Conservation (phyloP, 257 asterid species). For the Scutellaria baicalensis region DNA sequence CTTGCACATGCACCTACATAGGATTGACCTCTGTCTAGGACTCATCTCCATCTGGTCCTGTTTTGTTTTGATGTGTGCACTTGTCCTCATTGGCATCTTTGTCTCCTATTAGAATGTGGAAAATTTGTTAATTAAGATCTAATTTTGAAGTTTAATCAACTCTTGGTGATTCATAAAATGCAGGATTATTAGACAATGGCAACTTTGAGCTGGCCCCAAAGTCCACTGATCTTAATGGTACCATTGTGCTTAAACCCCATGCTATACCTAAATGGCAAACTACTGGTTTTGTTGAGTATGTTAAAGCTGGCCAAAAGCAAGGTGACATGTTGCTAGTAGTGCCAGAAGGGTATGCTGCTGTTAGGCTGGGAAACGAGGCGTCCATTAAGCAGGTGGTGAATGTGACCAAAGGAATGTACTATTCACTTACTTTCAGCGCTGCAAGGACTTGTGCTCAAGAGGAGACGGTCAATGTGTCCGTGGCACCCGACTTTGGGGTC, state of each 20-base stretch:
- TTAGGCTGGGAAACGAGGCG: slow-evolving; percentile 91
- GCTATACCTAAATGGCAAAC: slow-evolving; percentile 75
- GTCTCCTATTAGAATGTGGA: too few relatives aligned
- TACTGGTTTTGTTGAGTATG: slow-evolving; percentile 89
- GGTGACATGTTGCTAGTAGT: slow-evolving; percentile 93
- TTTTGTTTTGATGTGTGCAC: slow-evolving; percentile 5
- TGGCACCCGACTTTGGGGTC: slow-evolving; percentile 73
- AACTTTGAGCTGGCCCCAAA: slow-evolving; percentile 72
- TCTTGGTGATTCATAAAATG: neutral
- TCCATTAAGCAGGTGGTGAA: slow-evolving; percentile 59
- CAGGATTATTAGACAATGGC: slow-evolving; percentile 78
- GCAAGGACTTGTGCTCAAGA: slow-evolving; percentile 96
- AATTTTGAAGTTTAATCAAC: neutral
- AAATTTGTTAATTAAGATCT: too few relatives aligned
- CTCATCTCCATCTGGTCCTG: slow-evolving; percentile 19
- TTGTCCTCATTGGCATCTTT: slow-evolving; percentile 22
- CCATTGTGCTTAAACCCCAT: slow-evolving; percentile 45
- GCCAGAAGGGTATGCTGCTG: slow-evolving; percentile 89
- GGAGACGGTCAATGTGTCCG: slow-evolving; percentile 67
- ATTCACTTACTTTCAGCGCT: slow-evolving; percentile 78
- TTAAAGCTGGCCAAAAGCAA: slow-evolving; percentile 89
- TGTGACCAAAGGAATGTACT: slow-evolving; percentile 73
- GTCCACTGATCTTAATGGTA: slow-evolving; percentile 55
- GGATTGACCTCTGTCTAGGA: neutral
- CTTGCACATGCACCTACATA: slow-evolving; percentile 16